Evolutionary conservation across 768 basidiomycete genomes (phyloP), one percentile per base, ranked within the genome.

Genomic region (Nidularia sp.): DNA sequence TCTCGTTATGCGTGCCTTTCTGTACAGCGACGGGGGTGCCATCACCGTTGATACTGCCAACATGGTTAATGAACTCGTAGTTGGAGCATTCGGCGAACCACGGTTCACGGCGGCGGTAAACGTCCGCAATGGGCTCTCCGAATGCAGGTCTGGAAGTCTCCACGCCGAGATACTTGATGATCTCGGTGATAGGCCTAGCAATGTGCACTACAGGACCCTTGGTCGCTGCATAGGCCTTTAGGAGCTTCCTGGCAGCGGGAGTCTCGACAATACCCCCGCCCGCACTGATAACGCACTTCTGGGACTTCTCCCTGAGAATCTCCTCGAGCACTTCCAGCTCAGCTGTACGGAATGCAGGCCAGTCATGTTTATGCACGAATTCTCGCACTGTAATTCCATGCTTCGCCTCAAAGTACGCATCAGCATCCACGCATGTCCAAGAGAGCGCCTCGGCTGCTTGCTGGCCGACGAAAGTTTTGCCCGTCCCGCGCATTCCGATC

Each of bases 201-300:
- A 98, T 79, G 66, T 95, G 86, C 3, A 98, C 87, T 8, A 99
- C 90, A 5, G 85, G 82, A 3, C 90, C 90, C 29, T 72, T 73
- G 15, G 65, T 73, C 33, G 68, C 69, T 32, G 75, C 76, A 65
- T 90, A 94, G 13, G 75, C 68, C 66, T 84, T 78, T 53, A 99
- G 74, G 3, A 90, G 61, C 13, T 88, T 74, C 32, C 95, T 76
- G 9, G 92, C 88, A 41, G 74, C 78, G 1, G 85, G 77, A 0
- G 85, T 90, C 69, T 99, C 96, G 32, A 98, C 92, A 52, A 98
- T 85, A 0, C 96, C 96, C 3, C 97, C 97, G 2, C 97, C 96
- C 15, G 97, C 83, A 57, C 90, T 93, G 65, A 98, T 81, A 50
- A 98, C 77, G 66, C 93, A 84, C 0, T 75, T 72, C 13, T 76